Conservation (phyloP, 176 grass and related monocot species). For the Echinochloa phyllopogon region DNA sequence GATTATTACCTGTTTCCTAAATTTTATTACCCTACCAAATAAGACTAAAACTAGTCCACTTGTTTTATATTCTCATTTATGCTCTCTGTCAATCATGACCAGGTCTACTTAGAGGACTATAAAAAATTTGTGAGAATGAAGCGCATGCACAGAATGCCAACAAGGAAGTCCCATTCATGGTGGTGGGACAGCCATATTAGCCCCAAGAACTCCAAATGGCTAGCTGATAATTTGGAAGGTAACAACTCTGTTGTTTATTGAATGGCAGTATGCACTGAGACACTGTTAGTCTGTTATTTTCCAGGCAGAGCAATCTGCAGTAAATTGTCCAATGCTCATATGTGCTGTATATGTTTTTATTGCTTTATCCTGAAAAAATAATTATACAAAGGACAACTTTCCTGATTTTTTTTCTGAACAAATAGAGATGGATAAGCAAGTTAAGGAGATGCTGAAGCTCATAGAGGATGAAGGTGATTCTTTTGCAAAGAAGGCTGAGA, state of each 20-base stretch:
- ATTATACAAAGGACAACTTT: conserved; percentile 25
- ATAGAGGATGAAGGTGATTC: conserved; percentile 94
- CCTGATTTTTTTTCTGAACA: conserved; percentile 31
- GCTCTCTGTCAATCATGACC: conserved; percentile 10
- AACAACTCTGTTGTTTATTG: conserved; percentile 9
- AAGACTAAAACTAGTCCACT: conserved; percentile 9
- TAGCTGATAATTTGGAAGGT: conserved; percentile 93
- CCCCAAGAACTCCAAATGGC: conserved; percentile 90
- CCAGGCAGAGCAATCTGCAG: background rate
- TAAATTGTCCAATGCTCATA: conserved; percentile 3
- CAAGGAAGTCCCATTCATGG: conserved; percentile 88
- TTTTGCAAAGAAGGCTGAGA: conserved; percentile 95
- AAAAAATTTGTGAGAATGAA: conserved; percentile 49
- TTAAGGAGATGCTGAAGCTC: conserved; percentile 94
- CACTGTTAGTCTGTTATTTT: conserved; percentile 23
- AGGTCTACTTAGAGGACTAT: conserved; percentile 16
- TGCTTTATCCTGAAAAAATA: background rate
- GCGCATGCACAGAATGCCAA: conserved; percentile 76
- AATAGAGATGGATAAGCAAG: conserved; percentile 88
- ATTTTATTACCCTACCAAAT: background rate
- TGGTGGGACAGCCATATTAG: conserved; percentile 97
- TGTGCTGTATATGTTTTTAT: background rate
- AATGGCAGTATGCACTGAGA: background rate
- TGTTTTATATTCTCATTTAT: conserved; percentile 34
- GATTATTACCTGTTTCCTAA: background rate